Base-by-base conservation (phyloP, 2,329 filamentous ascomycete species). In the Alternaria dauci region DNA sequence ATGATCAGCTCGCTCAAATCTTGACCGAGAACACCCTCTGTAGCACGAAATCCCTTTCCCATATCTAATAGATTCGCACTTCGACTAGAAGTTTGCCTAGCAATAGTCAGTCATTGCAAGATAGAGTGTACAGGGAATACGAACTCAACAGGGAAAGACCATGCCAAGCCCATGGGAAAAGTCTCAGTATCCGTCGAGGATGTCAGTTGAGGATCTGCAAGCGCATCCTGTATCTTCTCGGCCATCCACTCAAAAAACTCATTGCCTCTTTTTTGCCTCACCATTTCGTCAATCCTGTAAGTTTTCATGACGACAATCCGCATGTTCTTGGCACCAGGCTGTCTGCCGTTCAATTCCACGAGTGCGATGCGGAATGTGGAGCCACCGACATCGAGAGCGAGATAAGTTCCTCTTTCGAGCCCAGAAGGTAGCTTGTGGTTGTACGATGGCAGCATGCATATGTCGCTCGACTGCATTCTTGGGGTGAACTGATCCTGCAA, bases 211-310 rank as follows among this genome's bases (percentile, higher is more conserved):
- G 71, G 74, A 52, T 78, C 76, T 36, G 71, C 75, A 48, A 89
- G 76, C 74, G 86, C 85, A 8, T 83, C 80, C 43, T 83, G 81
- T 58, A 90, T 88, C 61, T 84, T 83, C 48, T 81, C 80, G 6
- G 87, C 88, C 84, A 90, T 88, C 88, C 88, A 90, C 71, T 88
- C 86, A 71, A 89, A 90, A 73, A 90, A 89, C 1, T 81, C 78
- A 25, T 81, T 81, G 2, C 87, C 87, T 58, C 82, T 79, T 60
- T 89, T 75, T 46, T 81, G 75, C 52, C 86, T 85, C 50, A 88
- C 83, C 14, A 76, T 71, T 61, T 86, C 83, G 69, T 87, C 85
- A 63, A 90, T 89, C 50, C 79, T 79, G 66, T 83, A 86, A 44
- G 81, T 84, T 38, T 82, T 80, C 75, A 87, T 86, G 58, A 80